Evolutionary conservation across 2,329 filamentous ascomycete genomes (phyloP).

Genomic region (Penicillium sp.): DNA sequence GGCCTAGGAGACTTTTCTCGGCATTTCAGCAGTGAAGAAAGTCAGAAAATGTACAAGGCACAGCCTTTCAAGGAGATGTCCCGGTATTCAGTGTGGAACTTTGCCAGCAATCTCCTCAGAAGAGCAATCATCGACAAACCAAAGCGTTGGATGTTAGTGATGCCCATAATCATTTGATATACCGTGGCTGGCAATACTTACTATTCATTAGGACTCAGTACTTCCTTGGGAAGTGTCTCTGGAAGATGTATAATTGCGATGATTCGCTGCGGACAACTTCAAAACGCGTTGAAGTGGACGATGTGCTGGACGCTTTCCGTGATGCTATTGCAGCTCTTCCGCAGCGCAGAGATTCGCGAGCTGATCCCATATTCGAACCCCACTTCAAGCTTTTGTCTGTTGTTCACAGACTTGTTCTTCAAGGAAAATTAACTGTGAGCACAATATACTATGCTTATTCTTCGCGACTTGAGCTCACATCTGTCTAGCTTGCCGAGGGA

Average conservation of each 20-base stretch:
- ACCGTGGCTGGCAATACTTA: background rate
- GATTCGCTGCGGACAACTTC: constrained; percentile 39
- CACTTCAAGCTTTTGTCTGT: constrained; percentile 88
- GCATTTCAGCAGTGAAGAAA: constrained; percentile 57
- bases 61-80: constrained; percentile 58
- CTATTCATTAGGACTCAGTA: constrained; percentile 56
- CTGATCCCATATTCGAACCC: constrained; percentile 81
- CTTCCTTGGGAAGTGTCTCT: constrained; percentile 69
- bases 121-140: constrained; percentile 59
- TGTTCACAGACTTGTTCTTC: constrained; percentile 73
- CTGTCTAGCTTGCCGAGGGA: constrained; percentile 45
- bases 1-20: constrained; percentile 60
- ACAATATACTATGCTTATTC: constrained; percentile 18
- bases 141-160: constrained; percentile 61
- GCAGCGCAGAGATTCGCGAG: constrained; percentile 57
- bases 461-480: constrained; percentile 21
- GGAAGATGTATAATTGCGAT: constrained; percentile 64
- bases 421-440: constrained; percentile 45
- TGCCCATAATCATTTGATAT: background rate
- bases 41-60: constrained; percentile 57
- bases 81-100: constrained; percentile 63
- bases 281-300: constrained; percentile 39
- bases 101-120: constrained; percentile 61
- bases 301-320: constrained; percentile 58
- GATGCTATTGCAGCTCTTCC: constrained; percentile 63